Percentiles rank a stretch among this genome's conserved stretches.
phyloP scores from a whole-genome alignment of 805 yeast species.

The Zygosaccharomyces gambellarensis region DNA sequence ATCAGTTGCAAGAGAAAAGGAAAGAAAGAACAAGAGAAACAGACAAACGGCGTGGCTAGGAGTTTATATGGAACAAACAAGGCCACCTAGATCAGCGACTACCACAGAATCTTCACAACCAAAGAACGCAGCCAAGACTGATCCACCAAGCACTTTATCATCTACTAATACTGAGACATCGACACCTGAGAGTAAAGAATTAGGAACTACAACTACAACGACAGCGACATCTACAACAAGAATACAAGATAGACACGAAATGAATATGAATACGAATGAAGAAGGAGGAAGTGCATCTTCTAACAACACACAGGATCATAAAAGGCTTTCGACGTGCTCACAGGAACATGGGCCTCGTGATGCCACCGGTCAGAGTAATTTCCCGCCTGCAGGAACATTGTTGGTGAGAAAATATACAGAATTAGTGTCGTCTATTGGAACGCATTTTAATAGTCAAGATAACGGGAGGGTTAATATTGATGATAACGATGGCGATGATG shows the following conservation, averaged over 20 bases:
- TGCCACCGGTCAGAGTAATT: neutral
- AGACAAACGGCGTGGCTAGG: neutral
- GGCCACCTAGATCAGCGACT: constrained; percentile 20
- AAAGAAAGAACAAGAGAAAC: constrained; percentile 2
- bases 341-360: constrained; percentile 3
- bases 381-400: constrained; percentile 4
- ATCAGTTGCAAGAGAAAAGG: neutral
- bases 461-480: neutral
- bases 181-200: neutral
- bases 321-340: constrained; percentile 6
- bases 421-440: constrained; percentile 7
- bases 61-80: constrained; percentile 19
- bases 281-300: constrained; percentile 7
- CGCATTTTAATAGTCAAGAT: constrained; percentile 3
- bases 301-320: neutral
- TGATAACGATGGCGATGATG: constrained; percentile 6
- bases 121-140: constrained; percentile 3
- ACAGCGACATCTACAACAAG: constrained; percentile 1
- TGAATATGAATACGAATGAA: constrained; percentile 6
- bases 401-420: constrained; percentile 12
- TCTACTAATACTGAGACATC: neutral
- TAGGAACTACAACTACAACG: constrained; percentile 5
- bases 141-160: neutral
- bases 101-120: constrained; percentile 12
- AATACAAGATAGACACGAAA: constrained; percentile 3